phyloP scores from a whole-genome alignment of 495 filamentous ascomycete genomes.

The Schizothecium vesticola region DNA sequence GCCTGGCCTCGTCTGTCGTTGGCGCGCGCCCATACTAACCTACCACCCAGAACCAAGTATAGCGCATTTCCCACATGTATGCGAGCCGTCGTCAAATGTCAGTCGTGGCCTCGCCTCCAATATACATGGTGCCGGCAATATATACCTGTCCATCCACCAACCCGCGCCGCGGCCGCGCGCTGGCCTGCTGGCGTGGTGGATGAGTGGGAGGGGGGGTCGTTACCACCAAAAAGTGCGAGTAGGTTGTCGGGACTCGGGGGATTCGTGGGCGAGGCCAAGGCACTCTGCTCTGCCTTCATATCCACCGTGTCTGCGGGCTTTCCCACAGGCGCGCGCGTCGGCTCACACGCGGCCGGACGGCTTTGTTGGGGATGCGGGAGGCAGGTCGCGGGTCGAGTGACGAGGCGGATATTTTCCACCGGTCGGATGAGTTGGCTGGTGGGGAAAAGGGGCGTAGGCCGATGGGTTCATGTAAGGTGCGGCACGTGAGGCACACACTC shows the following conservation, averaged over 20 bases:
- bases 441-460: not conserved
- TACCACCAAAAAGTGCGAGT: not conserved
- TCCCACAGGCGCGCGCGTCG: not conserved
- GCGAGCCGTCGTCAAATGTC: not conserved
- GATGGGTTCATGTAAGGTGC: not conserved
- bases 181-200: not conserved
- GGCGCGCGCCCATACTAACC: no score
- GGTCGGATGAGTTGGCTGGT: not conserved
- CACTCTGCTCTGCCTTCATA: not conserved
- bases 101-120: not conserved
- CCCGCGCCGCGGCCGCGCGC: not conserved
- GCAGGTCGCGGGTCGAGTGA: not conserved
- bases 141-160: not conserved
- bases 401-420: not conserved
- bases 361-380: not conserved
- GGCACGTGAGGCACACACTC: not conserved
- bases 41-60: not conserved
- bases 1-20: no score
- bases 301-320: not conserved
- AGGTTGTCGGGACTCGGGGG: not conserved
- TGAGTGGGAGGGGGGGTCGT: not conserved
- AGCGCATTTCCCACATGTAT: not conserved
- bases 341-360: not conserved
- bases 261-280: not conserved
- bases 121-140: not conserved